A percentile compares a stretch with the other conserved stretches of the same genome.
Conservation (phyloP, 1,284 basidiomycete genomes). For the Leccinum variabile region DNA sequence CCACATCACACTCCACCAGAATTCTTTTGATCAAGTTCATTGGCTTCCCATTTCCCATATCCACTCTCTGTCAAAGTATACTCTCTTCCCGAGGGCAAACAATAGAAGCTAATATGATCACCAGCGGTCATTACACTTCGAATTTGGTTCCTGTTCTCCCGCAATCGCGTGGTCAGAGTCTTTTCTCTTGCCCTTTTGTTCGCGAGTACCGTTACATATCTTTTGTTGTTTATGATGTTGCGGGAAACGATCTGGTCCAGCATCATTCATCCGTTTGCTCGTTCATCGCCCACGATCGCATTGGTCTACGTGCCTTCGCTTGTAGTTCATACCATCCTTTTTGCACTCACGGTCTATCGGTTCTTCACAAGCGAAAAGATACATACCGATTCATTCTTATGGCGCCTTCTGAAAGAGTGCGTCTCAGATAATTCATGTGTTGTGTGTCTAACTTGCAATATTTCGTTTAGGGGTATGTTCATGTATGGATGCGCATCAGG, state of each 20-base stretch:
- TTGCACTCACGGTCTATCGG: conserved; percentile 12
- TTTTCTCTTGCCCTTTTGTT: conserved; percentile 10
- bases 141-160: conserved; percentile 16
- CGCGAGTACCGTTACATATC: background rate
- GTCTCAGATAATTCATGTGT: background rate
- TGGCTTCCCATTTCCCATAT: conserved; percentile 9
- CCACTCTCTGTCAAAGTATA: conserved; percentile 15
- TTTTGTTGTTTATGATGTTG: background rate
- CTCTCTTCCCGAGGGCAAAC: background rate
- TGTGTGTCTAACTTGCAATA: background rate
- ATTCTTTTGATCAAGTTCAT: conserved; percentile 1
- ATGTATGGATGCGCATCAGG: conserved; percentile 15
- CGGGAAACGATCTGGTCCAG: background rate
- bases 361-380: conserved; percentile 12
- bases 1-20: background rate
- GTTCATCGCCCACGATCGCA: background rate
- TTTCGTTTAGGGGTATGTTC: conserved; percentile 15
- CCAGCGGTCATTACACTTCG: conserved; percentile 16
- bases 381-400: conserved; percentile 11
- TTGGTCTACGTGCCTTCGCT: conserved; percentile 14
- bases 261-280: background rate
- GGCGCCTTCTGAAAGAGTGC: conserved; percentile 19
- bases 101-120: background rate
- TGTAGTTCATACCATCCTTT: conserved; percentile 11
- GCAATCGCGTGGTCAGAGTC: conserved; percentile 1